These are phyloP conservation scores for Cytospora piceae DNA, from an alignment of 2,329 filamentous ascomycete species.

Conservation along the genomic window DNA sequence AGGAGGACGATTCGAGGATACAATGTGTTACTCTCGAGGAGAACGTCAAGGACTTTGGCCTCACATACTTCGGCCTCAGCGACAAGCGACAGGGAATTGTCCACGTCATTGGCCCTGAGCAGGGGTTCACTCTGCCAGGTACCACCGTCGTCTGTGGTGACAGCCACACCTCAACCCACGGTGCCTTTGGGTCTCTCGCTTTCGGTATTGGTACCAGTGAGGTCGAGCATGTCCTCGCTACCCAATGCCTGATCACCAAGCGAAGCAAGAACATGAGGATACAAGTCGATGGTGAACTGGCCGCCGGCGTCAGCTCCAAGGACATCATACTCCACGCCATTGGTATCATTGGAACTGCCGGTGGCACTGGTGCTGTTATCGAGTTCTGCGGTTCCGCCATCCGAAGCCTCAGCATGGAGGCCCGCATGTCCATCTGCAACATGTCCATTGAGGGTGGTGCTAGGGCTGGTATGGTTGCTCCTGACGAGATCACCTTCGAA, in stretches of 20 bases:
- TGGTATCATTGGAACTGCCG: conserved; percentile 90
- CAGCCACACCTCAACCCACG: conserved; percentile 97
- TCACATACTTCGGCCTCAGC: conserved; percentile 95
- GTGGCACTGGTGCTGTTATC: conserved; percentile 91
- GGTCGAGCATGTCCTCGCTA: conserved; percentile 97
- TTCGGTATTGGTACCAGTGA: conserved; percentile 98
- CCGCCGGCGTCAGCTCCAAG: conserved; percentile 92
- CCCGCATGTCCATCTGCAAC: conserved; percentile 99
- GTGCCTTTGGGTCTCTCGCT: conserved; percentile 90
- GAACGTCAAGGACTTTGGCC: conserved; percentile 93
- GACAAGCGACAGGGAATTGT: conserved; percentile 98
- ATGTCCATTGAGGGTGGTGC: conserved; percentile 98
- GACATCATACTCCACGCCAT: conserved; percentile 94
- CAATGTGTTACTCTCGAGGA: conserved; percentile 97
- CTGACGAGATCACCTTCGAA: conserved; percentile 90
- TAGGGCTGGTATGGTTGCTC: conserved; percentile 94
- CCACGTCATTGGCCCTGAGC: conserved; percentile 97
- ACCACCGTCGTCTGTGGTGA: conserved; percentile 98
- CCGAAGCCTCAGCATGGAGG: conserved; percentile 87
- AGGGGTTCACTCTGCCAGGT: conserved; percentile 96
- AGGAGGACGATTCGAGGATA: conserved; percentile 89
- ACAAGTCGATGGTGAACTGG: conserved; percentile 88
- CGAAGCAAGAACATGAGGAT: conserved; percentile 99
- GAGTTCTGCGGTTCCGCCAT: conserved; percentile 98
- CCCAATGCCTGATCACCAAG: conserved; percentile 92